phyloP scores from a whole-genome alignment of 768 basidiomycete species.

The Boletus tylopilopsis region DNA sequence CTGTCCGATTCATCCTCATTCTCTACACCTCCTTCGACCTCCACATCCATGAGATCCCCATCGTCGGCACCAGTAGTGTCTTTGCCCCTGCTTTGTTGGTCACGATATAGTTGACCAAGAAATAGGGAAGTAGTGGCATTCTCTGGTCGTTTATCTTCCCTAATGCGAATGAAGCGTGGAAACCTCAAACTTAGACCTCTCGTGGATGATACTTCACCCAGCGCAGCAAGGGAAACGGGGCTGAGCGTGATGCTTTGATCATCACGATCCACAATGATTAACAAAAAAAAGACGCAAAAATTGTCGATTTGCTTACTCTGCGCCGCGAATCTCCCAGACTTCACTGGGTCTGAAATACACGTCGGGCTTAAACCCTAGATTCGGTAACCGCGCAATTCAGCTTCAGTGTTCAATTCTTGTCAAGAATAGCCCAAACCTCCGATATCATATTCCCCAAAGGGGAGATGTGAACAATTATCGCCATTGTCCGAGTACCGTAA shows the following conservation, averaged over 20 bases:
- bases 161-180: slow-evolving; percentile 73
- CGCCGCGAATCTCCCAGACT: slow-evolving; percentile 88
- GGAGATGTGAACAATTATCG: slow-evolving; percentile 48
- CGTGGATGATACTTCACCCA: slow-evolving; percentile 49
- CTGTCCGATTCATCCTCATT: slow-evolving; percentile 30
- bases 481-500: slow-evolving; percentile 59
- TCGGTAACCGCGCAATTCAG: background rate
- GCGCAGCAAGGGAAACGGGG: slow-evolving; percentile 79
- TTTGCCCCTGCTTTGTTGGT: slow-evolving; percentile 47
- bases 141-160: slow-evolving; percentile 72
- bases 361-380: slow-evolving; percentile 55
- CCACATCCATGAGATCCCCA: slow-evolving; percentile 58
- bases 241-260: slow-evolving; percentile 71
- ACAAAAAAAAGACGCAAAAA: slow-evolving; percentile 1
- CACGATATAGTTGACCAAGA: slow-evolving; percentile 63
- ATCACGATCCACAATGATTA: slow-evolving; percentile 1
- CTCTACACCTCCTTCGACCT: slow-evolving; percentile 30
- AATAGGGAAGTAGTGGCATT: slow-evolving; percentile 70
- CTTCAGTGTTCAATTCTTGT: background rate
- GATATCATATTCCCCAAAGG: slow-evolving; percentile 57
- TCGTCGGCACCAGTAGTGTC: slow-evolving; percentile 45
- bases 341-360: slow-evolving; percentile 69
- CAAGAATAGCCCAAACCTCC: slow-evolving; percentile 46
- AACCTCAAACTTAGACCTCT: slow-evolving; percentile 84
- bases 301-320: slow-evolving; percentile 45